phyloP scores from a whole-genome alignment of 163 green algal species.

The Chlamydomonas reinhardtii region DNA sequence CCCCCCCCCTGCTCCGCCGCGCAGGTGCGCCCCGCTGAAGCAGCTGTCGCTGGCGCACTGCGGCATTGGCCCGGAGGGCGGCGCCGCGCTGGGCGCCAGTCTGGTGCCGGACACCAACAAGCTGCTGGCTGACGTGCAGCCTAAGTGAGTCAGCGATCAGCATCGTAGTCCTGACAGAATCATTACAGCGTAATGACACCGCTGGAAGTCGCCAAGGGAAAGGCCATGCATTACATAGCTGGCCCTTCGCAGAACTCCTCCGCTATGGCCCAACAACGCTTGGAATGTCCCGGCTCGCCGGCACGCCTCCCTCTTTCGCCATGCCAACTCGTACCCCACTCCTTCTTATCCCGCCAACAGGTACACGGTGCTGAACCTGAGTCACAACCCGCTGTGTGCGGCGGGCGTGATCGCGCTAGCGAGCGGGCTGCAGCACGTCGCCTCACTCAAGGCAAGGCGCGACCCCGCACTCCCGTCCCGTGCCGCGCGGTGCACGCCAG shows the following conservation, averaged over 20 bases:
- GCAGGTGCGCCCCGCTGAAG: constrained; percentile 41
- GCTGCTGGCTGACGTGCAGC: constrained; percentile 20
- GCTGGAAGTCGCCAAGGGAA: too few species aligned
- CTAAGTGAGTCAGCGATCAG: constrained; percentile 34
- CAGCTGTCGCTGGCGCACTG: constrained; percentile 55
- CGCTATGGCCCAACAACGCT: too few species aligned
- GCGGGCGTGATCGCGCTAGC: constrained; percentile 31
- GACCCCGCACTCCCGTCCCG: too few species aligned
- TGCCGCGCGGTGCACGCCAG: too few species aligned
- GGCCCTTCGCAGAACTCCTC: too few species aligned
- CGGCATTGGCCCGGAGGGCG: constrained; percentile 51
- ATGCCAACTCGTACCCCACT: too few species aligned
- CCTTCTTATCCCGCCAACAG: neutral
- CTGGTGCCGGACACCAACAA: constrained; percentile 20
- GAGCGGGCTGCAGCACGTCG: neutral
- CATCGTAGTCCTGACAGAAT: too few species aligned
- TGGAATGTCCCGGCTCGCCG: too few species aligned
- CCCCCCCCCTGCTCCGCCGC: neutral
- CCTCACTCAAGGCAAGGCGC: constrained; percentile 24
- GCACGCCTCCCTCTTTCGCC: too few species aligned
- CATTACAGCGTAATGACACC: too few species aligned
- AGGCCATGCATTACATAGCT: too few species aligned
- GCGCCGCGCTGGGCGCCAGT: neutral
- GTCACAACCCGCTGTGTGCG: constrained; percentile 44
- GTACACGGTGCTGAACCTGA: constrained; percentile 43